Evolutionary conservation across 192 early-diverging fungal species (phyloP), one percentile per base, ranked within the genome.

Genomic region (Obelidium mucronatum): DNA sequence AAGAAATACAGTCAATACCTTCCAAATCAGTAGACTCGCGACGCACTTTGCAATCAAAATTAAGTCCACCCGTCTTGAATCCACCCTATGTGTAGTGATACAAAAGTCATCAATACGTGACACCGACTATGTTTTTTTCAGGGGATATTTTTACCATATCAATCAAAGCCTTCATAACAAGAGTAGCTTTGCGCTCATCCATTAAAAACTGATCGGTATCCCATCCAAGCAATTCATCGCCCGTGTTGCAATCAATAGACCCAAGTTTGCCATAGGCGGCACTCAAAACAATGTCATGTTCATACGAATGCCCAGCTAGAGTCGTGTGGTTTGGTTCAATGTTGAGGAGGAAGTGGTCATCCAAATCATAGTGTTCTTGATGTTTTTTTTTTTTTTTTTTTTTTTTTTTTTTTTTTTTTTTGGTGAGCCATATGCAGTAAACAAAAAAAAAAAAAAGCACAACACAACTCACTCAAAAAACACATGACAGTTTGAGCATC

Each of bases 11-110:
- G 6, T 6, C 28, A 6, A 13, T 28, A 75, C 74, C 78, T 80
- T 80, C 79, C 2, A 80, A 30, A 39, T 80, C 79, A 26, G 75
- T 80, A 11, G 79, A 80, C 42, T 81, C 81, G 30, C 80, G 78
- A 44, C 80, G 78, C 3, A 83, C 81, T 42, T 81, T 81, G 67
- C 76, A 81, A 59, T 81, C 80, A 79, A 81, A 81, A 77, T 81
- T 81, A 30, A 83, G 61, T 26, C 80, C 80, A 26, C 80, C 80
- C 26, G 80, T 78, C 26, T 1, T 75, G 81, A 81, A 79, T 28
- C 80, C 80, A 33, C 62, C 62, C n/a, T n/a, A n/a, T n/a, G n/a
- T n/a, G n/a, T n/a, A n/a, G n/a, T n/a, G n/a, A n/a, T n/a, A n/a
- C n/a, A n/a, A n/a, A n/a, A n/a, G n/a, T n/a, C n/a, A n/a, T n/a